Base-by-base conservation (phyloP, 441 rosid genomes). In the Codiaeum variegatum region DNA sequence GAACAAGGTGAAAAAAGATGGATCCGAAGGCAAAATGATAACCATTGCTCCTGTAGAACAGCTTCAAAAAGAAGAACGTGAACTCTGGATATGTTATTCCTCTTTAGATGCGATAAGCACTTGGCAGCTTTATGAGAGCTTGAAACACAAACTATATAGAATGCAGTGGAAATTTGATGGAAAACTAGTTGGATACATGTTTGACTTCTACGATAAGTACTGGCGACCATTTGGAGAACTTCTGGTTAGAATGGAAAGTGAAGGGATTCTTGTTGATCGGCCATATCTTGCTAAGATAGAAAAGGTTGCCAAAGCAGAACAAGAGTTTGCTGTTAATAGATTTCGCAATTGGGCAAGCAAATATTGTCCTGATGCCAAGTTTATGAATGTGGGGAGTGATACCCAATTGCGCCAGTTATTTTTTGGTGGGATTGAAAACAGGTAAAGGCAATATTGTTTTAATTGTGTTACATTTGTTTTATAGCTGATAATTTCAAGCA, bases 381-480 rank as follows among this genome's bases (percentile, higher is more conserved):
- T 86, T 82, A 94, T 92, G 98, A 92, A 94, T 77, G 93, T 92
- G 75, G 94, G 96, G 76, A 94, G 99, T 77, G 97, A 94, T 75
- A 71, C 93, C 69, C 99, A 94, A 79, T 76, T 94, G 71, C 87
- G 98, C 72, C 96, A 88, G 78, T 87, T 92, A 77, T 80, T 94
- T 69, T 92, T 87, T 79, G 96, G 97, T 66, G 98, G 97, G 71
- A 80, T 73, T 47, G 55, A 52, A 54, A 91, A 92, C 84, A 84
- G 91, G 99, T 95, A 81, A 47, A 51, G 24, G 72, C 47, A 71
- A 21, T 56, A 58, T 58, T 13, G 8, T n/a, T 23, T 26, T 59
- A 21, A 52, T 67, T 77, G 54, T 46, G 29, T 46, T 61, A 56
- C 38, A 42, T 70, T 67, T 65, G 31, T 21, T 42, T 59, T n/a